phyloP scores from a whole-genome alignment of 306 rosid species.

The Pueraria montana region DNA sequence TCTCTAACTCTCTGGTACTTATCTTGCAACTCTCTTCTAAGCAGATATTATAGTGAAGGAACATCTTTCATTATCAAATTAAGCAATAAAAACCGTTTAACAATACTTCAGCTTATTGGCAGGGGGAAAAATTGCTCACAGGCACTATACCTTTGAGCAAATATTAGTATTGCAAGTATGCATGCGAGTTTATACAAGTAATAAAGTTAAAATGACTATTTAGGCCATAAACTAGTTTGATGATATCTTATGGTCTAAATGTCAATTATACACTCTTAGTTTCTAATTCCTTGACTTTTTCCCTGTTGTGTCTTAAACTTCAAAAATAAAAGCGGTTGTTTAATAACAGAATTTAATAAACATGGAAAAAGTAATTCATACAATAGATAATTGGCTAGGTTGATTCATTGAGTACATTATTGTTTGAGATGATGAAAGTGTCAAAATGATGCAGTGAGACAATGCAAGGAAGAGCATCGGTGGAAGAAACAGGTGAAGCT shows the following conservation, averaged over 20 bases:
- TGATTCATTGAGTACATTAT: background rate
- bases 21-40: background rate
- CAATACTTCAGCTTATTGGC: slow-evolving; percentile 9
- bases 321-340: background rate
- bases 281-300: background rate
- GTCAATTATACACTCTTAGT: background rate
- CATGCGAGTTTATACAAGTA: background rate
- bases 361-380: background rate
- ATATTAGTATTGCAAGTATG: slow-evolving; percentile 7
- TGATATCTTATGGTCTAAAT: slow-evolving; percentile 14
- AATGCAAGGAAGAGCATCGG: slow-evolving; percentile 50
- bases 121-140: background rate
- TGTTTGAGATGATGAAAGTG: slow-evolving; percentile 8
- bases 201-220: background rate
- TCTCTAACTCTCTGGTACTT: slow-evolving; percentile 64
- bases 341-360: background rate
- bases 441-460: slow-evolving; percentile 60
- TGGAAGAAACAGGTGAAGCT: slow-evolving; percentile 54
- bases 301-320: background rate
- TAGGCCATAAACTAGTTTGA: background rate
- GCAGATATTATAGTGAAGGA: slow-evolving; percentile 3
- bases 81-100: background rate
- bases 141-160: background rate
- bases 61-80: background rate
- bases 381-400: background rate